A percentile compares a stretch with the other conserved stretches of the same genome.
Evolutionary conservation across 2,329 filamentous ascomycete species (phyloP).

Genomic region (Penicillium concentricum): DNA sequence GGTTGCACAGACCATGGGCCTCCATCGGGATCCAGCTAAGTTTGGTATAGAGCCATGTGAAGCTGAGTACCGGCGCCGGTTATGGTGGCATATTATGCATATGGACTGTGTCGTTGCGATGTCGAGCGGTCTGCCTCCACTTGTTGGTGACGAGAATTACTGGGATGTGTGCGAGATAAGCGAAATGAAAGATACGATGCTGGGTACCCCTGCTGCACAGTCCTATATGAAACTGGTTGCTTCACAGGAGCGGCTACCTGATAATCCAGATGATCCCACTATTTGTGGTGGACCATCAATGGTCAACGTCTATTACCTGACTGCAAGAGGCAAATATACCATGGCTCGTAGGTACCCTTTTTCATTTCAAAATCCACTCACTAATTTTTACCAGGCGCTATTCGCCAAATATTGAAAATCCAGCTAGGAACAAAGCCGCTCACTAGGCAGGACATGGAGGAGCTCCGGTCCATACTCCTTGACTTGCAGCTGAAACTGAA

Average conservation of each 20-base stretch:
- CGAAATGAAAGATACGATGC: conserved; percentile 48
- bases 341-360: conserved; percentile 42
- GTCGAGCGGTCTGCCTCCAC: conserved; percentile 49
- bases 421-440: conserved; percentile 47
- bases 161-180: conserved; percentile 50
- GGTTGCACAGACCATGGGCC: conserved; percentile 50
- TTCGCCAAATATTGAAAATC: conserved; percentile 45
- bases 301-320: conserved; percentile 46
- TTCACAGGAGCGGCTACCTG: conserved; percentile 33
- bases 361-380: not conserved
- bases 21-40: conserved; percentile 50
- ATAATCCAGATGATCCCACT: conserved; percentile 43
- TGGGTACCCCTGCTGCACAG: conserved; percentile 40
- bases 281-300: conserved; percentile 43
- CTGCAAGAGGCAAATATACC: conserved; percentile 45
- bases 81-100: conserved; percentile 53
- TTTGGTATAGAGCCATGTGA: conserved; percentile 47
- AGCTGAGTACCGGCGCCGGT: conserved; percentile 46
- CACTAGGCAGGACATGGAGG: conserved; percentile 46
- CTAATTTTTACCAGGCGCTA: conserved; percentile 33
- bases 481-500: conserved; percentile 44
- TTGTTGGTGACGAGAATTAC: conserved; percentile 49
- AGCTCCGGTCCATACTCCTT: conserved; percentile 42
- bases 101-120: conserved; percentile 52
- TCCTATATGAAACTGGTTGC: conserved; percentile 38